Evolutionary conservation across 2,329 filamentous ascomycete genomes (phyloP), one percentile per base, ranked within the genome.

Genomic region (Nannizziopsis barbatae): DNA sequence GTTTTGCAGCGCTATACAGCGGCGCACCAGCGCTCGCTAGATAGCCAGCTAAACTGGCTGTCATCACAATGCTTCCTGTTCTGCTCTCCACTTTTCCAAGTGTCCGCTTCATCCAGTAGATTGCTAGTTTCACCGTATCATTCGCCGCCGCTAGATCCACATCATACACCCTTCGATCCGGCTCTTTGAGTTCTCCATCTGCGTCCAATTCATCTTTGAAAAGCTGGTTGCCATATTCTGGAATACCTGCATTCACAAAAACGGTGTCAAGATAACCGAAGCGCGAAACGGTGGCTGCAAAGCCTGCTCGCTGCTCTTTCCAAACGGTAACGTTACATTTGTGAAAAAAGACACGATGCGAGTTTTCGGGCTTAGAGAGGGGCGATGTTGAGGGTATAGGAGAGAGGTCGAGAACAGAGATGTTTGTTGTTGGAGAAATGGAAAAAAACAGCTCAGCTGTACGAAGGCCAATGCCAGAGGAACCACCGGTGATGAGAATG

Each of bases 241-340:
- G 63, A 18, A 74, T 68, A 0, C 72, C 72, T 4, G 72, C 71
- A 45, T 74, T 74, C 41, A 73, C 68, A 53, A 72, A 75, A 11
- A 74, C 70, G 35, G 60, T 61, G 46, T 71, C 69, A 37, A 74
- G 68, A 8, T 62, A 59, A 5, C 66, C 65, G 56, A 73, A 74
- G 22, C 65, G 65, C 5, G 57, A 44, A 45, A 68, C 56, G 2
- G 65, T 68, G 5, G 58, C 58, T 51, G 66, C 63, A 55, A 74
- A 75, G 12, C 65, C 71, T 1, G 62, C 60, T 27, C 71, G 62
- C 57, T 74, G 71, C 3, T 62, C 63, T 5, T 54, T 45, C 72
- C 72, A 75, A 44, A 62, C 65, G 1, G 68, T 68, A 45, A 74
- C 64, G 56, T 75, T 65, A 57, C 69, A 71, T 48, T 61, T 62